Conservation (phyloP, 495 filamentous ascomycete species). For the Thozetella sp. region DNA sequence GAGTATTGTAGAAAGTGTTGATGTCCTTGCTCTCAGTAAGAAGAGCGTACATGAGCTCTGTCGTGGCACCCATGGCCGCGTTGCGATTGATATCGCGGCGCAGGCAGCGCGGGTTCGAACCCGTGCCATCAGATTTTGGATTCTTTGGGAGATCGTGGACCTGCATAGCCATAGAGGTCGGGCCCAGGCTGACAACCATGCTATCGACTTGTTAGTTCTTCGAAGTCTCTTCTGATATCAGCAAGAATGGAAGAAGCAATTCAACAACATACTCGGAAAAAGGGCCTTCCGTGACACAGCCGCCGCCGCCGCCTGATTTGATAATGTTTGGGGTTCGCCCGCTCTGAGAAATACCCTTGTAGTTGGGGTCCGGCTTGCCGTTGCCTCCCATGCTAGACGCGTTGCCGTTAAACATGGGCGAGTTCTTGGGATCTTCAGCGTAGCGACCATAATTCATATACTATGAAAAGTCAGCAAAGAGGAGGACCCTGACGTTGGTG, state of each 20-base stretch:
- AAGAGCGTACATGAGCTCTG: constrained; percentile 41
- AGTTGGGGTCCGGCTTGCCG: constrained; percentile 14
- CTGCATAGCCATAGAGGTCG: constrained; percentile 25
- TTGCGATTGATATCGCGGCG: constrained; percentile 52
- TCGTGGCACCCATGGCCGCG: constrained; percentile 44
- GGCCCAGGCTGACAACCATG: constrained; percentile 39
- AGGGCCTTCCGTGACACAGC: constrained; percentile 58
- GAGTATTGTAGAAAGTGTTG: constrained; percentile 47
- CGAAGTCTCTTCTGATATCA: too few relatives aligned
- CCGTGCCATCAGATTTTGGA: constrained; percentile 24
- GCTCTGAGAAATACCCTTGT: constrained; percentile 18
- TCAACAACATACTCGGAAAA: constrained; percentile 49
- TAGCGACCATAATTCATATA: constrained; percentile 44
- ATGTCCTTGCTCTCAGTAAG: constrained; percentile 45
- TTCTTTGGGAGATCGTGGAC: constrained; percentile 24
- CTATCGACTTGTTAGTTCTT: constrained; percentile 19
- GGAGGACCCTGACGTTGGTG: background rate
- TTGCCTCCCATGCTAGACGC: constrained; percentile 40
- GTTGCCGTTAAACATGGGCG: constrained; percentile 41
- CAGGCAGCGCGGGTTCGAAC: constrained; percentile 30
- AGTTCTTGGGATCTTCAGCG: constrained; percentile 32
- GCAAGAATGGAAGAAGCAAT: too few relatives aligned
- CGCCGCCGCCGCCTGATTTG: constrained; percentile 54
- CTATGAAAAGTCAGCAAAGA: background rate
- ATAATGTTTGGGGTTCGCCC: constrained; percentile 28